A percentile compares a stretch with the other conserved stretches of the same genome.
Conservation (phyloP, 1,139 yeast genomes). For the Suhomyces terraborum region DNA sequence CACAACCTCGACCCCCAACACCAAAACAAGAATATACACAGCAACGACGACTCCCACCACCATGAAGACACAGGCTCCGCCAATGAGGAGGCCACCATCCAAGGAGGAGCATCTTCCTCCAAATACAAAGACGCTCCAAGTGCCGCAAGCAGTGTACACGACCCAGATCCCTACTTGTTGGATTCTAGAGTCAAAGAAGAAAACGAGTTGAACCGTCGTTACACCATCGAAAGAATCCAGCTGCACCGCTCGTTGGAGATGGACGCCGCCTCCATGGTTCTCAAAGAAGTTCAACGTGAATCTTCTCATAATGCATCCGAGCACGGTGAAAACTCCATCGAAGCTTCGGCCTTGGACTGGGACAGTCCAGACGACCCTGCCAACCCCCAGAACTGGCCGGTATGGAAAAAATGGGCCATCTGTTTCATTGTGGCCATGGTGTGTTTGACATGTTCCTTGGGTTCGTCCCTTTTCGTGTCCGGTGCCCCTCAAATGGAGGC, state of each 20-base stretch:
- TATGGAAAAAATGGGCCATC: constrained; percentile 60
- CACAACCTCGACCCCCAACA: too few species aligned
- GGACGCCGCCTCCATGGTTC: constrained; percentile 8
- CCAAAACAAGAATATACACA: too few species aligned
- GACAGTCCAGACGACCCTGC: constrained; percentile 60
- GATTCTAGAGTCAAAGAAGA: constrained; percentile 14
- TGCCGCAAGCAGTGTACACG: constrained; percentile 1
- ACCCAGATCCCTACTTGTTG: not conserved
- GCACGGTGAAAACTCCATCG: constrained; percentile 23
- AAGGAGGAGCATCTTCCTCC: constrained; percentile 1
- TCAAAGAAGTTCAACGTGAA: constrained; percentile 2
- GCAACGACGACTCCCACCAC: not conserved
- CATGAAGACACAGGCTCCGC: not conserved
- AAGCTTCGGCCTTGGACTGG: constrained; percentile 55
- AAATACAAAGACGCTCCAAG: constrained; percentile 4
- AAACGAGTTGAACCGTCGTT: constrained; percentile 25
- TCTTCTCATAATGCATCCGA: not conserved
- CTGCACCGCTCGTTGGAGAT: constrained; percentile 23
- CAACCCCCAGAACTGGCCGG: constrained; percentile 69
- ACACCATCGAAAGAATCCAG: constrained; percentile 23
- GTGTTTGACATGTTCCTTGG: constrained; percentile 69
- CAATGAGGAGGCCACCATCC: constrained; percentile 10
- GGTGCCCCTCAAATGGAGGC: constrained; percentile 56
- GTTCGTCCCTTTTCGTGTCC: constrained; percentile 67
- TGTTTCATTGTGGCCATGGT: constrained; percentile 63